phyloP scores from a whole-genome alignment of 305 asterid genomes.

The Petunia hybrid region DNA sequence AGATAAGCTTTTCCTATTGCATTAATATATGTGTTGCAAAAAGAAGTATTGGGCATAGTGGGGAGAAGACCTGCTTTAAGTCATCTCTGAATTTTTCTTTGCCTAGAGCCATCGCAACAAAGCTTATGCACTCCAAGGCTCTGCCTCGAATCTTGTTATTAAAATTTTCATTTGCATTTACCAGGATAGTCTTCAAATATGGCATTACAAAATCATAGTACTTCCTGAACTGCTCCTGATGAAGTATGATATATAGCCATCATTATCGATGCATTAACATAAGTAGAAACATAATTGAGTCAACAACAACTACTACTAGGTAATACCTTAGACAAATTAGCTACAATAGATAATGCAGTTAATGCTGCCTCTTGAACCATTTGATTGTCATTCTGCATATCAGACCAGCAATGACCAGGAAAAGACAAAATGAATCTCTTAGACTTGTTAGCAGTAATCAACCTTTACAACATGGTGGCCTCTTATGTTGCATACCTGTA shows the following conservation, averaged over 20 bases:
- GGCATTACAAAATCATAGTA: constrained; percentile 38
- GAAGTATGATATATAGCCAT: background rate
- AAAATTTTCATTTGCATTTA: constrained; percentile 29
- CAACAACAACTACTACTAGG: background rate
- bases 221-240: constrained; percentile 27
- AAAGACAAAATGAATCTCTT: too few species aligned
- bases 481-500: constrained; percentile 38
- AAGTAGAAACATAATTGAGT: background rate
- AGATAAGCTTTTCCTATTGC: too few species aligned
- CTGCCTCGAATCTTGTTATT: constrained; percentile 32
- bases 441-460: too few species aligned
- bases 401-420: too few species aligned
- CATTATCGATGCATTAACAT: background rate
- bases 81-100: constrained; percentile 34
- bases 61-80: too few species aligned
- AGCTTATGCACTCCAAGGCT: constrained; percentile 37
- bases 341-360: constrained; percentile 95
- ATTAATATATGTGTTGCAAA: too few species aligned
- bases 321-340: constrained; percentile 92
- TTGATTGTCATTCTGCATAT: constrained; percentile 89
- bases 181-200: too few species aligned
- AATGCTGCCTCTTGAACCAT: constrained; percentile 99
- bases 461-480: too few species aligned
- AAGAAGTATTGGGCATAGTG: too few species aligned
- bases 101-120: constrained; percentile 39